These are phyloP conservation scores for Dioszegia crocea DNA, from an alignment of 768 basidiomycete species.

Conservation along the genomic window DNA sequence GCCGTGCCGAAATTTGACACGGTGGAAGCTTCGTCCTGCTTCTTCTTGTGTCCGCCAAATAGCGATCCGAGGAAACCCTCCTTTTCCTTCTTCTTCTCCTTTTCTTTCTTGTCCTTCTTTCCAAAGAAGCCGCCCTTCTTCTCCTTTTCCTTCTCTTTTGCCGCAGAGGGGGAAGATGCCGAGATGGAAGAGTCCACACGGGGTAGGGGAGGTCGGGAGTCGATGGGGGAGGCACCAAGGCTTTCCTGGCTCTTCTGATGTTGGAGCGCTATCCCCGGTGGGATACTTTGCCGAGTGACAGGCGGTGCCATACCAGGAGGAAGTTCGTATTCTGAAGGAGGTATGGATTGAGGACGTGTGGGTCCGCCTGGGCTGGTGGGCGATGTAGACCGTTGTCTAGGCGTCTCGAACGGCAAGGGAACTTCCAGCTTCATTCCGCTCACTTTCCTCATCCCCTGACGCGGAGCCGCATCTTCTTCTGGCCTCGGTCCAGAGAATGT, in stretches of 20 bases:
- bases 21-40: conserved; percentile 63
- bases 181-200: conserved; percentile 28
- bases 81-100: conserved; percentile 55
- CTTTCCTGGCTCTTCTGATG: conserved; percentile 17
- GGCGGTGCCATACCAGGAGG: conserved; percentile 45
- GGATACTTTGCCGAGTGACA: conserved; percentile 14
- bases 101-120: conserved; percentile 39
- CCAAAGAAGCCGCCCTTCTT: conserved; percentile 43
- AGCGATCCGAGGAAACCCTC: conserved; percentile 83
- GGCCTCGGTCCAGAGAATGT: conserved; percentile 20
- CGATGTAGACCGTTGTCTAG: not conserved
- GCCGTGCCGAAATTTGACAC: conserved; percentile 37
- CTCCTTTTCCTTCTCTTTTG: conserved; percentile 45
- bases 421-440: conserved; percentile 21
- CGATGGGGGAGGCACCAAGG: conserved; percentile 14
- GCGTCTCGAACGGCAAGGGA: conserved; percentile 8
- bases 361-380: conserved; percentile 4
- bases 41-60: conserved; percentile 74
- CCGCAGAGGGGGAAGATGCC: not conserved
- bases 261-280: conserved; percentile 31
- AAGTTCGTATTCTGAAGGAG: conserved; percentile 16
- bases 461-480: not conserved
- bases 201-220: conserved; percentile 20
- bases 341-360: not conserved
- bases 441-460: conserved; percentile 16